Evolutionary conservation across 768 basidiomycete genomes (phyloP).

Genomic region (Leccinum sublutescens): DNA sequence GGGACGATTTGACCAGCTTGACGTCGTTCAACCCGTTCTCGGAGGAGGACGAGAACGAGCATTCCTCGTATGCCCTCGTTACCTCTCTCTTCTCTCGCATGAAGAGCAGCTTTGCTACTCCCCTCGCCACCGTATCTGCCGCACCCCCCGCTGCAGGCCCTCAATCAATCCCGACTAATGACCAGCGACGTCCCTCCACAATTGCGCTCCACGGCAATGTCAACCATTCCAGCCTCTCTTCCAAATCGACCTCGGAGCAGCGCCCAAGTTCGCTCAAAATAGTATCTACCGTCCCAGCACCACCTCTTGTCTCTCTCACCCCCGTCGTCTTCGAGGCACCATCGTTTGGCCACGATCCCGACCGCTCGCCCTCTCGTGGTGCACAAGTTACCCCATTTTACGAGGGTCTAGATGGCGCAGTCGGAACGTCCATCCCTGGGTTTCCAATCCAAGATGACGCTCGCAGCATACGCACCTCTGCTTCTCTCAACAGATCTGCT

Average conservation of each 20-base stretch:
- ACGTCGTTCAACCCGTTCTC: slow-evolving; percentile 91
- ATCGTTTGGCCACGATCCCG: slow-evolving; percentile 64
- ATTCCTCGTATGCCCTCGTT: slow-evolving; percentile 81
- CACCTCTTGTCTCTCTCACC: slow-evolving; percentile 81
- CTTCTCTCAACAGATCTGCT: slow-evolving; percentile 68
- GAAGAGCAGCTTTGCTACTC: slow-evolving; percentile 74
- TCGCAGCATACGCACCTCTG: slow-evolving; percentile 75
- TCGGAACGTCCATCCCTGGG: slow-evolving; percentile 82
- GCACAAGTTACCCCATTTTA: slow-evolving; percentile 50
- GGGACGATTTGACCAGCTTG: slow-evolving; percentile 65
- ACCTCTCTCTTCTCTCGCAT: slow-evolving; percentile 78
- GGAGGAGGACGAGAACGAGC: slow-evolving; percentile 90
- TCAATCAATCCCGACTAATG: slow-evolving; percentile 34
- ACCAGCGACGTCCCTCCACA: slow-evolving; percentile 62
- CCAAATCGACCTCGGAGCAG: slow-evolving; percentile 49
- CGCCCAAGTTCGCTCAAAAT: slow-evolving; percentile 57
- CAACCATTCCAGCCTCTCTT: slow-evolving; percentile 46
- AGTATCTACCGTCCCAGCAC: slow-evolving; percentile 57
- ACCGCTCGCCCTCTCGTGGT: slow-evolving; percentile 54
- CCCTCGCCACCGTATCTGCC: slow-evolving; percentile 52
- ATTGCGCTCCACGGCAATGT: slow-evolving; percentile 40
- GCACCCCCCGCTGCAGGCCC: slow-evolving; percentile 35
- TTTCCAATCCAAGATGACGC: slow-evolving; percentile 93
- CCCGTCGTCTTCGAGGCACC: slow-evolving; percentile 81
- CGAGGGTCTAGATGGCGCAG: slow-evolving; percentile 55